phyloP scores from a whole-genome alignment of 2,329 filamentous ascomycete species.

The Trichoderma arundinaceum region DNA sequence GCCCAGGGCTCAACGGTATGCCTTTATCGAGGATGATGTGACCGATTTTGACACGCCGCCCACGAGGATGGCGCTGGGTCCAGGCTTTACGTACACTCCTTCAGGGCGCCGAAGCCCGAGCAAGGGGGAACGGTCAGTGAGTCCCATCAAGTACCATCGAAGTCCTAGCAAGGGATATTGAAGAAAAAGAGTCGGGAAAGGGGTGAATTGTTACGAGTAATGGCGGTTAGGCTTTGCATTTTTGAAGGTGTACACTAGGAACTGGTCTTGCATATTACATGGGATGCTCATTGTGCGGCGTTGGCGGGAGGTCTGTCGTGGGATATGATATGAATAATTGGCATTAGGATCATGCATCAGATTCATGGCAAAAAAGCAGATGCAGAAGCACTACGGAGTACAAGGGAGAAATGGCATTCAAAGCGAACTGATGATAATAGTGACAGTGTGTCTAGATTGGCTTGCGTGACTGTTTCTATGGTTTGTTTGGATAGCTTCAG shows the following conservation, averaged over 20 bases:
- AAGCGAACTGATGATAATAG: background rate
- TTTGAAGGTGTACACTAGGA: slow-evolving; percentile 10
- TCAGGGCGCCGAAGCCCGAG: slow-evolving; percentile 54
- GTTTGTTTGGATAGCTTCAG: background rate
- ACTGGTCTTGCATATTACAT: slow-evolving; percentile 12
- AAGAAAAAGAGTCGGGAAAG: background rate
- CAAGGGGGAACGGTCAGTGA: slow-evolving; percentile 56
- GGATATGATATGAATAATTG: background rate
- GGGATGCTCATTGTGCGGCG: slow-evolving; percentile 12
- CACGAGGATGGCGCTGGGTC: slow-evolving; percentile 48
- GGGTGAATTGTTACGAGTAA: background rate
- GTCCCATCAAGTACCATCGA: slow-evolving; percentile 53
- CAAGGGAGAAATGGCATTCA: background rate
- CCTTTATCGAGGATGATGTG: slow-evolving; percentile 50
- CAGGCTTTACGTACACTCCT: slow-evolving; percentile 54
- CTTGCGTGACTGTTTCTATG: background rate
- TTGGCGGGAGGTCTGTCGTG: background rate
- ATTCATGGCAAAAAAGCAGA: background rate
- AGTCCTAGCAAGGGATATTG: slow-evolving; percentile 47
- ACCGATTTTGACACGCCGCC: slow-evolving; percentile 61
- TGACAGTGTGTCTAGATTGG: too few species aligned
- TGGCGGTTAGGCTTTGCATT: background rate
- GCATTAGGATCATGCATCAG: slow-evolving; percentile 11
- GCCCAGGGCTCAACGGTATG: slow-evolving; percentile 51
- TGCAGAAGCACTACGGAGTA: background rate